Evolutionary conservation across 2,329 filamentous ascomycete genomes (phyloP), one percentile per base, ranked within the genome.

Genomic region (Ceratocystiopsis sp.): DNA sequence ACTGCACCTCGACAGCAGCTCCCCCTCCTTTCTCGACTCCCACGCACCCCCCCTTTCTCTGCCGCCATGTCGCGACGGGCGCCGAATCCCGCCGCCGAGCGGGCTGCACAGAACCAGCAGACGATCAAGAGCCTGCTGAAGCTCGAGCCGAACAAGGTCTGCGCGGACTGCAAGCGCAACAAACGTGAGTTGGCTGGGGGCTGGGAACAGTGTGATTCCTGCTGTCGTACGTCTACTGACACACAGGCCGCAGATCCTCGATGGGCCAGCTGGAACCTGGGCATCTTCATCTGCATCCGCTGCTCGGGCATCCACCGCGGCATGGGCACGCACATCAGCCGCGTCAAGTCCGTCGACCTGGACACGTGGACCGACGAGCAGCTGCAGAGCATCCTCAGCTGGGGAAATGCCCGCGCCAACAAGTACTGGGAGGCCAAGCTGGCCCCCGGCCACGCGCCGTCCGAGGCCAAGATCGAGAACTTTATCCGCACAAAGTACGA

Each of bases 401-500:
- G 91, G 93, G 91, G 91, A 47, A 98, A 98, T 61, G 75, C 81
- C 44, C 80, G 87, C 61, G 91, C 91, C 45, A 98, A 98, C 67
- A 96, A 93, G 69, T 94, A 96, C 61, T 98, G 89, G 89, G 93
- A 98, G 63, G 76, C 84, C 49, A 98, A 96, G 65, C 66, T 98
- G 55, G 86, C 89, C 3, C 66, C 80, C 14, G 87, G 87, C 46
- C 91, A 98, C 62, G 77, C 89, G 39, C 91, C 91, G 1, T 94
- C 89, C 18, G 93, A 98, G 66, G 75, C 83, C 52, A 98, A 98
- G 71, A 96, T 98, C 54, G 91, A 98, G 71, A 98, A 96, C 68
- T 98, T 98, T 57, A 96, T 98, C 55, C 79, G 91, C 52, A 98
- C 93, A 45, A 98, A 98, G 63, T 98, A 98, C 62, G 91, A 98